phyloP scores from a whole-genome alignment of 257 asterid species.

The Jacaranda copaia region DNA sequence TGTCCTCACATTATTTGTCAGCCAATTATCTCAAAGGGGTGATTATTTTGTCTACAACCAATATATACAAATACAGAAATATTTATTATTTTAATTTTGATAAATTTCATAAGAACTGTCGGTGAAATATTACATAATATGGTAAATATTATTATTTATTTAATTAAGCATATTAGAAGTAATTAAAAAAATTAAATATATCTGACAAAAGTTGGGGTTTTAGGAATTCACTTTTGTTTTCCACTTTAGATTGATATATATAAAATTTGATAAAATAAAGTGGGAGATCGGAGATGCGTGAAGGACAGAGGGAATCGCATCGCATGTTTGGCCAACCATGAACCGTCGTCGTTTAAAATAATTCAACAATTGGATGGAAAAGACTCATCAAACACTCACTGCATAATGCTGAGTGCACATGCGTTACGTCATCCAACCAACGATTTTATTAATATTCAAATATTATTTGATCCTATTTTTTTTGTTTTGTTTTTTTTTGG shows the following conservation, averaged over 20 bases:
- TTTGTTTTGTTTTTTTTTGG: no score
- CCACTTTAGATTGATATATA: constrained; percentile 31
- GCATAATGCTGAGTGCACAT: constrained; percentile 34
- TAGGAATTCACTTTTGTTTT: not conserved
- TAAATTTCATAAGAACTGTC: not conserved
- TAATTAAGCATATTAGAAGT: no score
- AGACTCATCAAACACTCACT: constrained; percentile 5
- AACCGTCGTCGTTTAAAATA: not conserved
- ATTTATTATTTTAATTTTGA: not conserved
- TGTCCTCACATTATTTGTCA: constrained; percentile 40
- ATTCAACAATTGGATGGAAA: not conserved
- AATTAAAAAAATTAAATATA: not conserved
- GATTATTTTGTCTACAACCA: not conserved
- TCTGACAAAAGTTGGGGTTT: not conserved
- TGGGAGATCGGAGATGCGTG: constrained; percentile 35
- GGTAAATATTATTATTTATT: not conserved
- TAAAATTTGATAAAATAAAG: constrained; percentile 2
- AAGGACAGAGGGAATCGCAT: constrained; percentile 41
- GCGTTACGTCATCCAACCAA: not conserved
- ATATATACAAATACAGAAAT: not conserved
- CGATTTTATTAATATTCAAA: not conserved
- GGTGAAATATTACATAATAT: not conserved
- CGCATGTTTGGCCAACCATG: constrained; percentile 40
- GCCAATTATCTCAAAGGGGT: not conserved
- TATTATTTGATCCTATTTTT: no score